Conservation (phyloP, 176 grass and related monocot species). For the Tillandsia leiboldiana region DNA sequence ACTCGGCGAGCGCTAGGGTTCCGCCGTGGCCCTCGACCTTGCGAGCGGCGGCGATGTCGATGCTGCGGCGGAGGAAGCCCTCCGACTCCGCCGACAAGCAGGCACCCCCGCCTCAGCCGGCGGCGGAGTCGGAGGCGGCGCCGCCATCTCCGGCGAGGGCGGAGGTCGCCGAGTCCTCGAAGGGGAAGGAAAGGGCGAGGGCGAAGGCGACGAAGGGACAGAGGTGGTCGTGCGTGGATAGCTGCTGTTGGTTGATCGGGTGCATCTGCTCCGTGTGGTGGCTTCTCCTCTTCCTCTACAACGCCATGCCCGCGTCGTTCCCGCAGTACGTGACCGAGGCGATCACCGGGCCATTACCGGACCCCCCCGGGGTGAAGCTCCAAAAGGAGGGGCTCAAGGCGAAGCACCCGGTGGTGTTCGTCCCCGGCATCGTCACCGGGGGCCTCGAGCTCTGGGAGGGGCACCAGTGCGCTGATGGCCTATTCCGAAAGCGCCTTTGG, state of each 20-base stretch:
- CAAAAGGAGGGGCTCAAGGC: constrained; percentile 79
- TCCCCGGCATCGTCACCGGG: constrained; percentile 90
- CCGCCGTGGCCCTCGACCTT: not conserved
- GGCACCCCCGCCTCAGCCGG: too few species aligned
- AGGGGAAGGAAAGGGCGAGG: constrained; percentile 12
- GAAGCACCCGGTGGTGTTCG: constrained; percentile 92
- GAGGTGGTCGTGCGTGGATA: constrained; percentile 67
- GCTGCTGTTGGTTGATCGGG: constrained; percentile 86
- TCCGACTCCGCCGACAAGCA: not conserved
- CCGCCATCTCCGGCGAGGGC: constrained; percentile 17
- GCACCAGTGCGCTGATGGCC: constrained; percentile 80
- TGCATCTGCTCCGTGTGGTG: constrained; percentile 89
- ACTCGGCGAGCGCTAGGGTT: constrained; percentile 14
- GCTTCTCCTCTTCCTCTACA: constrained; percentile 90
- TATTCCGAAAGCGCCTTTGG: constrained; percentile 95
- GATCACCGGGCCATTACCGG: constrained; percentile 80
- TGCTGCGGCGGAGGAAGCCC: constrained; percentile 25
- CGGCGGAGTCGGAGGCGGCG: constrained; percentile 18
- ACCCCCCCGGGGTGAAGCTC: constrained; percentile 87
- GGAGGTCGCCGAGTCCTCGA: constrained; percentile 23
- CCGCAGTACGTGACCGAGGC: constrained; percentile 96
- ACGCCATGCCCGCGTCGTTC: constrained; percentile 95
- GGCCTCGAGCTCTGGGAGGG: constrained; percentile 98
- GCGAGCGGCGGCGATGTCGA: constrained; percentile 20
- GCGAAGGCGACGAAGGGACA: constrained; percentile 26